Conservation (phyloP, 2,329 filamentous ascomycete species). For the Beauveria bassiana region DNA sequence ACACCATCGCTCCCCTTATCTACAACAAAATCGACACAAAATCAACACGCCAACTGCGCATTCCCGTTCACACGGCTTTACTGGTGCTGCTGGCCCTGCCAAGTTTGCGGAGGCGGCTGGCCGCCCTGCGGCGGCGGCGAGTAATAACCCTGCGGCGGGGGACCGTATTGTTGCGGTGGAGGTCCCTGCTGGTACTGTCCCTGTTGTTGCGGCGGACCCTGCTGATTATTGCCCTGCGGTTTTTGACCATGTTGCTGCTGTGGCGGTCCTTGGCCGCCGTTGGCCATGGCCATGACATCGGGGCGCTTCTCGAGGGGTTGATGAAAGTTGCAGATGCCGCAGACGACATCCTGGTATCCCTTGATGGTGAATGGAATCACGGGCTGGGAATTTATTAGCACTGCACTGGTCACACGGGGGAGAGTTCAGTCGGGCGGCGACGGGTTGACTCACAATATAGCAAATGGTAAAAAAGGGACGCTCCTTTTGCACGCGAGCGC, state of each 20-base stretch:
- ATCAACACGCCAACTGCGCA: background rate
- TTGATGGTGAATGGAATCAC: slow-evolving; percentile 63
- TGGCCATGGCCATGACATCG: slow-evolving; percentile 47
- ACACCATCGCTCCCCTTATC: background rate
- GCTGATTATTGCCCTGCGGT: slow-evolving; percentile 25
- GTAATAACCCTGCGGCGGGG: slow-evolving; percentile 1
- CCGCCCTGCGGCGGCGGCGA: slow-evolving; percentile 8
- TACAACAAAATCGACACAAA: background rate
- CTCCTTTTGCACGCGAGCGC: slow-evolving; percentile 52
- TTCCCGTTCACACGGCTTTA: background rate
- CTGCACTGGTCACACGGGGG: no score
- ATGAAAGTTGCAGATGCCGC: slow-evolving; percentile 68
- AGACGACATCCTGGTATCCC: slow-evolving; percentile 62
- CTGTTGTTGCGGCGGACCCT: slow-evolving; percentile 12
- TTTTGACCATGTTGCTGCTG: slow-evolving; percentile 17
- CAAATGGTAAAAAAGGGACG: slow-evolving; percentile 74
- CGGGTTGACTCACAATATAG: slow-evolving; percentile 51
- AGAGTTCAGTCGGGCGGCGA: no score
- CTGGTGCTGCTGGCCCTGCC: slow-evolving; percentile 13
- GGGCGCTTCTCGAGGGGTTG: slow-evolving; percentile 55
- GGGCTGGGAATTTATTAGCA: slow-evolving; percentile 37
- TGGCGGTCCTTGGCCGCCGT: slow-evolving; percentile 25
- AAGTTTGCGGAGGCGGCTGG: slow-evolving; percentile 1
- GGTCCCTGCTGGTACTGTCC: background rate
- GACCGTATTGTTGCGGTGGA: background rate